Base-by-base conservation (phyloP, 2,329 filamentous ascomycete species). In the Diaporthe sp. region DNA sequence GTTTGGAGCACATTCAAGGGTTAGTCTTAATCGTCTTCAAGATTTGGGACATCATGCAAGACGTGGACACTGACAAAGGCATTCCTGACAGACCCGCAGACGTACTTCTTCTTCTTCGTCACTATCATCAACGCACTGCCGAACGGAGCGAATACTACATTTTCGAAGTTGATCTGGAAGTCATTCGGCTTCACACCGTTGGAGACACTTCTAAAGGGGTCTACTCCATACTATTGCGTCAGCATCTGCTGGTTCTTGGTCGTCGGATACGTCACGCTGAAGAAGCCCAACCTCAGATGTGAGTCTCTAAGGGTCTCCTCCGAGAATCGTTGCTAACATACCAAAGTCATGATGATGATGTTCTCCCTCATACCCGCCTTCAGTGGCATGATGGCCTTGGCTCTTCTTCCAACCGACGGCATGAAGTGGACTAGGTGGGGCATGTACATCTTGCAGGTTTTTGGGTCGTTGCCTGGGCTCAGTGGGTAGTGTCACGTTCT, bases 81-180 rank as follows among this genome's bases (percentile, higher is more conserved):
- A 28, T 17, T 1, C 1, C 50, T 54, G 50, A 28, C 50, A 76
- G 80, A 82, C 42, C 80, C 81, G 2, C 81, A 82, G 68, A 82
- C 79, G 0, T 82, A 82, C 61, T 83, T 83, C 75, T 81, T 82
- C 75, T 83, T 83, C 76, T 81, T 83, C 73, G 78, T 81, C 8
- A 81, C 80, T 7, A 81, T 83, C 60, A 76, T 83, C 33, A 82
- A 82, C 71, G 77, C 80, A 0, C 71, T 83, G 4, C 82, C 82
- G 2, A 82, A 83, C 47, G 81, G 82, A 19, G 82, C 79, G n/a
- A 82, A 78, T 58, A 81, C 81, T 7, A 79, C 80, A 4, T 83
- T 83, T 67, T 77, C 77, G 0, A 82, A 82, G 25, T 73, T 83
- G 4, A 80, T 83, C 47, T 83, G 78, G 74, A 74, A 78, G 61